Evolutionary conservation across 2,329 filamentous ascomycete genomes (phyloP), one percentile per base, ranked within the genome.

Genomic region (Cercospora sojina): DNA sequence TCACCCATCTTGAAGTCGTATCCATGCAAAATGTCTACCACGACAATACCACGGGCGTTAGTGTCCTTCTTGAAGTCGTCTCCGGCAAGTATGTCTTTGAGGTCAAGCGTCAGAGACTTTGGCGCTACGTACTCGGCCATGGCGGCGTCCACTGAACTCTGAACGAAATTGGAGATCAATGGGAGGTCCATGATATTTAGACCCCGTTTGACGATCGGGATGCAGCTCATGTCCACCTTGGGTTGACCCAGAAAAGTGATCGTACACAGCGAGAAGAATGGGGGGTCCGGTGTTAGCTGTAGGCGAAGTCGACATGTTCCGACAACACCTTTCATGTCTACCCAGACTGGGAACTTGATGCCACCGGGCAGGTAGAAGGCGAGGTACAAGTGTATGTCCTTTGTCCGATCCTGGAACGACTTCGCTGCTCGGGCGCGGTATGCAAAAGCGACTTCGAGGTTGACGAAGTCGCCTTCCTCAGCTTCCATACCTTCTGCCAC

Each of bases 51-150:
- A 32, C 86, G 83, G 2, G 87, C 83, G 31, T 79, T 78, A 0
- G 90, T 91, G 68, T 92, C 89, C 74, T 91, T 91, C 77, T 92
- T 92, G 80, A 90, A 92, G 72, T 92, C 90, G 65, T 91, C 90
- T 3, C 90, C 90, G 7, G 90, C 84, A 12, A 93, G 83, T 88
- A 92, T 92, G 67, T 91, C 89, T 75, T 91, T 91, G 35, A 93
- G 80, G 74, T 92, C 88, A 5, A 92, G 80, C 0, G 90, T 91
- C 61, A 92, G 78, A 64, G 88, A 91, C 79, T 91, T 91, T 0
- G 90, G 90, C 0, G 90, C 90, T 0, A 92, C 90, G 69, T 92
- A 92, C 74, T 91, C 87, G 0, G 89, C 88, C 74, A 91, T 83
- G 0, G 90, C 90, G 1, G 90, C 89, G 70, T 91, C 89, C 59